Conservation (phyloP, 2,329 filamentous ascomycete genomes). For the Aureobasidium sp. region DNA sequence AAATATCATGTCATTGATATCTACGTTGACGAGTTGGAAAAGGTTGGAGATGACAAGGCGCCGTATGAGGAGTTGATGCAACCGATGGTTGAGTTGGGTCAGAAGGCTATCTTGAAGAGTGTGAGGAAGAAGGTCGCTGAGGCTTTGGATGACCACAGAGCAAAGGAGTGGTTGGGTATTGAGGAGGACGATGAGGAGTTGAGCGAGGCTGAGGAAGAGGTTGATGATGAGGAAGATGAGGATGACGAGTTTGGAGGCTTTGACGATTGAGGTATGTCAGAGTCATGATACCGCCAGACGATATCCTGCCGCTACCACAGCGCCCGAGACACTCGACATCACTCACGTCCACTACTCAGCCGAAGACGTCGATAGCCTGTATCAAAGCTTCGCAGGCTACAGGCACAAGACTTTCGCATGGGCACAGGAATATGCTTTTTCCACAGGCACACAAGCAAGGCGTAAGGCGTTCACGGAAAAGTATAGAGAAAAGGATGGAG, state of each 20-base stretch:
- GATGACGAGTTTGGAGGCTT: slow-evolving; percentile 61
- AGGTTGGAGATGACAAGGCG: slow-evolving; percentile 51
- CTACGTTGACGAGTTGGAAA: slow-evolving; percentile 83
- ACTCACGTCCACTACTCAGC: neutral
- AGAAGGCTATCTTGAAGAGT: slow-evolving; percentile 57
- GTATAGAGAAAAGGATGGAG: neutral
- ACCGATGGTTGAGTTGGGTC: slow-evolving; percentile 49
- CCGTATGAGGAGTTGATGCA: slow-evolving; percentile 43
- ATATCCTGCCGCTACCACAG: neutral
- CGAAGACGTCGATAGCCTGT: neutral
- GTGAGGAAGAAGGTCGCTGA: slow-evolving; percentile 64
- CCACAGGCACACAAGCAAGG: slow-evolving; percentile 3
- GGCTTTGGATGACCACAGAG: slow-evolving; percentile 62
- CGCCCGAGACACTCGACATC: no score
- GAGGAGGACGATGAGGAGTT: slow-evolving; percentile 26
- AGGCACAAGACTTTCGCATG: neutral
- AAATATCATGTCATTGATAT: slow-evolving; percentile 83
- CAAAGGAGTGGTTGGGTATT: slow-evolving; percentile 51
- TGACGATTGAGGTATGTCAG: slow-evolving; percentile 43
- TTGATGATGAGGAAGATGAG: slow-evolving; percentile 35
- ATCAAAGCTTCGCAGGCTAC: neutral
- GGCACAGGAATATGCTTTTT: neutral
- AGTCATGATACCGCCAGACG: neutral
- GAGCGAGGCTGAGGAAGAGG: slow-evolving; percentile 29
- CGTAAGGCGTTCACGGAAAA: slow-evolving; percentile 1